Evolutionary conservation across 2,329 filamentous ascomycete species (phyloP), one percentile per base, ranked within the genome.

Genomic region (Fusarium circinatum): DNA sequence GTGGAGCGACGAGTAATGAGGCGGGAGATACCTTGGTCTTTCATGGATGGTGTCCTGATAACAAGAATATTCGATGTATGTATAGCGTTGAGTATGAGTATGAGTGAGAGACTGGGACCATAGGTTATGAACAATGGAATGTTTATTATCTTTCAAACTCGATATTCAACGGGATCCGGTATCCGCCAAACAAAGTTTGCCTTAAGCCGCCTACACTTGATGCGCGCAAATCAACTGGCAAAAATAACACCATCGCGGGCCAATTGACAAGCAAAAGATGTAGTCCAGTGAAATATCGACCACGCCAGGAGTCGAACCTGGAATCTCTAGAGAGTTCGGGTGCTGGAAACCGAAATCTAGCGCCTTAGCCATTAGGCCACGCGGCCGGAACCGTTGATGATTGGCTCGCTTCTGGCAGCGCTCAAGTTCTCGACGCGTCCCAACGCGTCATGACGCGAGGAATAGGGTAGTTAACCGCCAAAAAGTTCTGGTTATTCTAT

Each of bases 321-420:
- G 38, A 68, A 68, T 68, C 65, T 68, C 65, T 68, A 68, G 64
- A 68, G 65, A n/a, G 7, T 68, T 67, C 38, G 39, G 34, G 24
- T 9, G 4, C 11, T 47, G 63, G 17, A 32, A 22, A 55, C 65
- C 65, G 65, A 68, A 68, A 68, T 68, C 64, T 68, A 68, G 65
- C 65, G 65, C 65, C 65, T 68, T 68, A 69, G 56, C 65, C 65
- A 68, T 68, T 68, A 68, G 65, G 65, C 65, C 65, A 68, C 65
- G 65, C 65, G 65, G 65, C 65, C 65, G 20, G 38, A 68, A 51
- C 36, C 8, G 8, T 62, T 36, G 20, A 55, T 68, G 64, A 68
- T 68, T 51, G 56, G 65, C 26, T 32, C 20, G 32, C 32, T 39
- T 44, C 17, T 34, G 7, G 0, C 0, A 45, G 1, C 0, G 1